Evolutionary conservation across 2,329 filamentous ascomycete genomes (phyloP).

Genomic region (Cordyceps pruinosa): DNA sequence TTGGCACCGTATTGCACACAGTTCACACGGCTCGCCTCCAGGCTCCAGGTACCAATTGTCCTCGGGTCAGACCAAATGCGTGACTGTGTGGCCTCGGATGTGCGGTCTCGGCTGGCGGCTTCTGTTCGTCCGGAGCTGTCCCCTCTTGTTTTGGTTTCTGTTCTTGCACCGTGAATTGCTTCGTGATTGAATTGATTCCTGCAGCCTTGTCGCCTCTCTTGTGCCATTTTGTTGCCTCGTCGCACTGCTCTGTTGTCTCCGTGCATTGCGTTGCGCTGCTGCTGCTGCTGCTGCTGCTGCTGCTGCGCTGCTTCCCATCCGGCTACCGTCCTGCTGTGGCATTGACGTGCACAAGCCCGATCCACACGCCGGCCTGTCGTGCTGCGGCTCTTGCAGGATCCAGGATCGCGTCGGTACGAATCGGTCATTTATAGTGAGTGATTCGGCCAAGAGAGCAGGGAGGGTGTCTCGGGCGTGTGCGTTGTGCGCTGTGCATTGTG

Average conservation of each 20-base stretch:
- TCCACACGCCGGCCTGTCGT: background rate
- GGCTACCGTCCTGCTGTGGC: background rate
- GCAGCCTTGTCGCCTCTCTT: background rate
- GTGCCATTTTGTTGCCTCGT: background rate
- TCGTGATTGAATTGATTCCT: background rate
- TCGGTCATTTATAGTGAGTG: background rate
- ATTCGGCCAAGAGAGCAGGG: no score
- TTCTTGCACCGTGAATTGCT: background rate
- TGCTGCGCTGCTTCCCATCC: background rate
- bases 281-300: no score
- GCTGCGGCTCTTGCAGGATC: background rate
- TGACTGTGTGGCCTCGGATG: background rate
- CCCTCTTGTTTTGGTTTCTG: background rate
- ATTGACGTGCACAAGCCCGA: background rate
- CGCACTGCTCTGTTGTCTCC: background rate
- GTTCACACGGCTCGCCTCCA: background rate
- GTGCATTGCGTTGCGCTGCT: slow-evolving; percentile 1
- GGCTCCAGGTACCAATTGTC: background rate
- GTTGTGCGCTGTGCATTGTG: background rate
- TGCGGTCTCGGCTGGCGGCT: background rate
- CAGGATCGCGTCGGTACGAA: no score
- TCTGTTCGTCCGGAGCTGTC: background rate
- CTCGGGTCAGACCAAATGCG: background rate
- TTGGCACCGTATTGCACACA: background rate
- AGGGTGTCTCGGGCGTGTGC: background rate